Evolutionary conservation across 148 eudicot species (phyloP).

Genomic region (Bassia scoparia): DNA sequence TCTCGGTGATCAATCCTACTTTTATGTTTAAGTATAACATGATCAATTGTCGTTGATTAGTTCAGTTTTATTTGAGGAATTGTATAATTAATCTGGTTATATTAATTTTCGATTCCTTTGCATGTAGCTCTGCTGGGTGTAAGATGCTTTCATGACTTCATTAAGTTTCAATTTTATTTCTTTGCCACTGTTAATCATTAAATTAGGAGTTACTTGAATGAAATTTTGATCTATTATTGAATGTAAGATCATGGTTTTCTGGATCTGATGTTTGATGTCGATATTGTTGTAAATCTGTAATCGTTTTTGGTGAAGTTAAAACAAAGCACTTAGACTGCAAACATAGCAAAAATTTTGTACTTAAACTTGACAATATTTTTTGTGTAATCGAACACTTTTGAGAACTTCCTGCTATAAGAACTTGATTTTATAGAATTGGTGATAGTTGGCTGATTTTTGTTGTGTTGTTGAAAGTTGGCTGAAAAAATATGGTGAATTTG

Average conservation of each 20-base stretch:
- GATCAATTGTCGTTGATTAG: neutral
- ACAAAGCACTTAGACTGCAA: too few relatives aligned
- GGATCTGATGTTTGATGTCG: conserved; percentile 5
- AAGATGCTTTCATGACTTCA: neutral
- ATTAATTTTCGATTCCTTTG: neutral
- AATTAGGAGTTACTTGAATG: neutral
- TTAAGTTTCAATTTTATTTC: neutral
- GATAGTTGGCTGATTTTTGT: too few relatives aligned
- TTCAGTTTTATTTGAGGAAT: neutral
- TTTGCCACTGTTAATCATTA: too few relatives aligned
- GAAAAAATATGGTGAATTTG: too few relatives aligned
- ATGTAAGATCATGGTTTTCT: neutral
- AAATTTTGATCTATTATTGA: neutral
- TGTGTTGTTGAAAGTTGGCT: too few relatives aligned
- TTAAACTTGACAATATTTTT: too few relatives aligned
- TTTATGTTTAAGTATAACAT: neutral
- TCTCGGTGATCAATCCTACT: neutral
- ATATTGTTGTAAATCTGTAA: too few relatives aligned
- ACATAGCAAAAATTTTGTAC: too few relatives aligned
- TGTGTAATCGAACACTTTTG: too few relatives aligned
- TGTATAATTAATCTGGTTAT: neutral
- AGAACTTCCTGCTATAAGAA: too few relatives aligned
- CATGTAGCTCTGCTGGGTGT: neutral
- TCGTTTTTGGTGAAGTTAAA: too few relatives aligned
- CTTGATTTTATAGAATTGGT: too few relatives aligned